A percentile compares a stretch with the other conserved stretches of the same genome.
phyloP scores from a whole-genome alignment of 129 eudicot species.

The Deinandra increscens region DNA sequence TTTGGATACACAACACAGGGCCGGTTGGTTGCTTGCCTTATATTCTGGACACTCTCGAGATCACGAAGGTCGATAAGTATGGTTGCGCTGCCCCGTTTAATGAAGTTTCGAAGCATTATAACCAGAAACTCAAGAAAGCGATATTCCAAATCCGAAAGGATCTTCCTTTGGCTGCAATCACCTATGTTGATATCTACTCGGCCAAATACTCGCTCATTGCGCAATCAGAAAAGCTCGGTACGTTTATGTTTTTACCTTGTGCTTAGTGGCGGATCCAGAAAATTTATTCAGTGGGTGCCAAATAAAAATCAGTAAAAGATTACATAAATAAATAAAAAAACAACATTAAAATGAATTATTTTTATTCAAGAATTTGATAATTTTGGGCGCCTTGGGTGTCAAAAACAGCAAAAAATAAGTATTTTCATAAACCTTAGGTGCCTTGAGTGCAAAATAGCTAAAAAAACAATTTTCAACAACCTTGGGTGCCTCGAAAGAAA shows the following conservation, averaged over 20 bases:
- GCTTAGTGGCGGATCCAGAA: too few species aligned
- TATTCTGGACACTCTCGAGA: conserved; percentile 42
- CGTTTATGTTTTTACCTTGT: background rate
- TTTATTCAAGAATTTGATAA: too few species aligned
- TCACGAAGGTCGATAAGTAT: conserved; percentile 50
- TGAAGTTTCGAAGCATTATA: conserved; percentile 52
- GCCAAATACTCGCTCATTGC: conserved; percentile 59
- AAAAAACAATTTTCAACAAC: too few species aligned
- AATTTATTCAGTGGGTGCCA: too few species aligned
- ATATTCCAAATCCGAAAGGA: conserved; percentile 49
- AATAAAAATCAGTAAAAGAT: too few species aligned
- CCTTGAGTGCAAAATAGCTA: too few species aligned
- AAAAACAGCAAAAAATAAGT: too few species aligned
- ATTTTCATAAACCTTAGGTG: too few species aligned
- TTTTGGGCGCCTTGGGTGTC: too few species aligned
- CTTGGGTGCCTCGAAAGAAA: too few species aligned
- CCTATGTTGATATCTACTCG: conserved; percentile 66
- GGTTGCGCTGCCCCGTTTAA: conserved; percentile 68
- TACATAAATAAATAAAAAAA: too few species aligned
- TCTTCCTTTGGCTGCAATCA: conserved; percentile 62
- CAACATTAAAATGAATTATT: too few species aligned
- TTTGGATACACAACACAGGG: conserved; percentile 84
- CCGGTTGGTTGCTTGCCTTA: conserved; percentile 76
- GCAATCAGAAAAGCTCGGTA: conserved; percentile 59
- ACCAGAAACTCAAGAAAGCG: conserved; percentile 45